Base-by-base conservation (phyloP, 495 filamentous ascomycete species). In the Penicillium flavigenum region DNA sequence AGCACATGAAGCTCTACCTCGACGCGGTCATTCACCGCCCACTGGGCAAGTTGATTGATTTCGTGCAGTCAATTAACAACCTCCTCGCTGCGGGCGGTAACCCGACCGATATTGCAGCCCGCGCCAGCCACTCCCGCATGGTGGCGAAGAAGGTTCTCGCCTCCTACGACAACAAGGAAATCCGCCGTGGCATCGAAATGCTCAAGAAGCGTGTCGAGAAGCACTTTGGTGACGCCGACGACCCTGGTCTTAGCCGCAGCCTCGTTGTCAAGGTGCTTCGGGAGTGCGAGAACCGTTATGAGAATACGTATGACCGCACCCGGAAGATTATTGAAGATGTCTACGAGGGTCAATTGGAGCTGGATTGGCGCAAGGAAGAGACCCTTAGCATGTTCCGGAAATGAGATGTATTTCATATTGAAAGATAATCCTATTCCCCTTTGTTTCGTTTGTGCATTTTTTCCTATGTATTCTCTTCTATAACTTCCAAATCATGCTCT, bases 151-250 rank as follows among this genome's bases (percentile, higher is more conserved):
- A 96, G 71, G 73, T 94, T 6, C 77, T 98, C 20, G 80, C 86
- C 8, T 76, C 80, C 16, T 88, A 96, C 63, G 93, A 97, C 63
- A 76, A 74, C 16, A 90, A 89, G 72, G 92, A 96, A 70, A 79
- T 97, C 41, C 79, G 86, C 39, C 87, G 88, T 56, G 93, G 93
- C 6, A 85, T 96, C 53, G 92, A 96, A 57, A 81, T 88, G 58
- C 78, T 98, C 29, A 84, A 86, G 68, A 95, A 94, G 74, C 81
- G 93, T 29, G 89, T 98, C 4, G 92, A 97, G 72, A 98, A 98
- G 72, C 93, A 98, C 71, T 97, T 97, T 73, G 90, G 88, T 22
- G 90, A 94, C 43, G 89, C 85, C 5, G 90, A 92, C 60, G 90
- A 93, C 60, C 82, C 80, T 34, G 76, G 73, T n/a, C 69, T 89